Percentiles rank a stretch among this genome's conserved stretches.
These are phyloP conservation scores for Sporothrix mexicana DNA, from an alignment of 2,329 filamentous ascomycete species.

Conservation along the genomic window DNA sequence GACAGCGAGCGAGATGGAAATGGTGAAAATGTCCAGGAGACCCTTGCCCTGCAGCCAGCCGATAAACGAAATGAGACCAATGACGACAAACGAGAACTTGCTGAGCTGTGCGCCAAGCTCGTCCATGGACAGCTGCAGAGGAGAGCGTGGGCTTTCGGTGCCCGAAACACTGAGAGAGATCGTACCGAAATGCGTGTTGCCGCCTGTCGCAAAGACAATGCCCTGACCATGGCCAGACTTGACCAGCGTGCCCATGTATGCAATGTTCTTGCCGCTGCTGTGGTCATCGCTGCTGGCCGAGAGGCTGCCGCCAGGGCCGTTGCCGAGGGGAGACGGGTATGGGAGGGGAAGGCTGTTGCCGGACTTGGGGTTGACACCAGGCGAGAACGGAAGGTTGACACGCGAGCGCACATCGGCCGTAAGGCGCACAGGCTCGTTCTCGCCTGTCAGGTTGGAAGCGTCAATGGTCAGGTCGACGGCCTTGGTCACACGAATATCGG, in stretches of 20 bases:
- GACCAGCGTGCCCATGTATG: constrained; percentile 96
- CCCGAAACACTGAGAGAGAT: constrained; percentile 94
- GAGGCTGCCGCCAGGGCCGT: neutral
- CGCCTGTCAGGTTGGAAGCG: constrained; percentile 94
- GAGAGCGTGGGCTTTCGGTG: constrained; percentile 93
- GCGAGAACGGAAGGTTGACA: constrained; percentile 33
- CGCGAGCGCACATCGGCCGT: constrained; percentile 63
- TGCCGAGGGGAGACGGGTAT: constrained; percentile 41
- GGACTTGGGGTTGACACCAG: constrained; percentile 32
- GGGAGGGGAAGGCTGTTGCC: constrained; percentile 43
- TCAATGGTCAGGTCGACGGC: constrained; percentile 91
- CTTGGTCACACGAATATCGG: constrained; percentile 91
- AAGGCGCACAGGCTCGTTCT: constrained; percentile 91
- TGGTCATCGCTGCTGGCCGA: constrained; percentile 54
- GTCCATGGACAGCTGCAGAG: constrained; percentile 95
- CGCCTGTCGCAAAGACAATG: constrained; percentile 95
- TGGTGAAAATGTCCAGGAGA: constrained; percentile 93
- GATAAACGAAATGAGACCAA: constrained; percentile 88
- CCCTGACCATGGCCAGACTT: constrained; percentile 95
- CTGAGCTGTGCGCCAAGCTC: constrained; percentile 94
- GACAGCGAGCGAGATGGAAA: constrained; percentile 94
- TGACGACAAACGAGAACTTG: constrained; percentile 95
- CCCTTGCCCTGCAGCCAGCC: constrained; percentile 89
- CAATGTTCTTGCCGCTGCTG: constrained; percentile 85
- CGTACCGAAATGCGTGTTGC: constrained; percentile 91